Evolutionary conservation across 2,329 filamentous ascomycete species (phyloP), one percentile per base, ranked within the genome.

Genomic region (Aspergillus viridinutans): DNA sequence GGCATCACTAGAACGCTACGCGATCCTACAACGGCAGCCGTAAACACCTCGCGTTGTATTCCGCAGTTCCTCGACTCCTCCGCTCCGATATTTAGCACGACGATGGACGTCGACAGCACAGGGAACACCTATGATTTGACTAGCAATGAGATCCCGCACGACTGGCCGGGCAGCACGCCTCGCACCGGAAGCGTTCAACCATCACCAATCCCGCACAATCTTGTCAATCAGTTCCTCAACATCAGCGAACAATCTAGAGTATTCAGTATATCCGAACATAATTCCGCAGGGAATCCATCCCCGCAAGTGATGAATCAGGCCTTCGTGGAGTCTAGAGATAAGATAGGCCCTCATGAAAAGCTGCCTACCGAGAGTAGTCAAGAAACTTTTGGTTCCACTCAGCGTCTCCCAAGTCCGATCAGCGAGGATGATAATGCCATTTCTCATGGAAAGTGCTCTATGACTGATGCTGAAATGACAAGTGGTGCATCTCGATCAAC

Each of bases 371-470:
- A 58, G 26, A 54, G 35, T 47, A 60, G 50, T 43, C 56, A 48
- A 53, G 61, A 61, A 54, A 58, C 58, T 43, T 59, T 51, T 42
- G 66, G 60, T 58, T 59, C 59, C 21, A 57, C 61, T 32, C 64
- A 68, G 47, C 69, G 70, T 32, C 66, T 75, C 23, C 75, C 74
- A 2, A 77, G 74, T 53, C 75, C 75, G 2, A 71, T 76, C 54
- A 76, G 72, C 50, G 73, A 76, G 45, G 67, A 68, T 35, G 74
- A 68, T 28, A 61, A 68, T 55, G 52, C 50, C 4, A 53, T 59
- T 52, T 32, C 43, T 8, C 57, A 48, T 28, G 32, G 38, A 21
- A 63, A 61, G 28, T 45, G 53, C 14, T 49, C 56, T 10, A 42
- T 52, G 8, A 60, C 52, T 26, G 64, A 66, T 42, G 48, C 55